phyloP scores from a whole-genome alignment of 2,329 filamentous ascomycete species.

The Colletotrichum incanum region DNA sequence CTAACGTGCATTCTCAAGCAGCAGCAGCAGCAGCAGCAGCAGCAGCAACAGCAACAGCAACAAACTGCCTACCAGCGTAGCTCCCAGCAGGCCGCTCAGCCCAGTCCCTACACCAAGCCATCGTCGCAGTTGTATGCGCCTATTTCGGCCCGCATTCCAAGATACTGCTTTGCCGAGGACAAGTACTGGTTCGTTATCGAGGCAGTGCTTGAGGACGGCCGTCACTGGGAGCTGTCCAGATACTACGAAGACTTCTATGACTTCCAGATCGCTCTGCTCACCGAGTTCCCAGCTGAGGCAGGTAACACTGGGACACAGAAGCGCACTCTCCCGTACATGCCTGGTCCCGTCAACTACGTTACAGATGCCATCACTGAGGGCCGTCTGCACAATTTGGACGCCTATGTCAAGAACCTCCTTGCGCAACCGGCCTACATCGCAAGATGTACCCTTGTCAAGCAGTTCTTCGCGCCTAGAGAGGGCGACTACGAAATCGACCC shows the following conservation, averaged over 20 bases:
- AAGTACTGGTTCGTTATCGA: conserved; percentile 99
- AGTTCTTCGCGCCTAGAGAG: conserved; percentile 91
- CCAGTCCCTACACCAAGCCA: conserved; percentile 59
- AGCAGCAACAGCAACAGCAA: conserved; percentile 52
- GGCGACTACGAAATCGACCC: conserved; percentile 95
- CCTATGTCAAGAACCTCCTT: conserved; percentile 94
- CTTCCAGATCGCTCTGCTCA: conserved; percentile 95
- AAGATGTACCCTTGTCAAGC: conserved; percentile 85
- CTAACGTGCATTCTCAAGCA: background rate
- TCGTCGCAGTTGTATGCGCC: conserved; percentile 79
- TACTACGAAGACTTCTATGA: conserved; percentile 99
- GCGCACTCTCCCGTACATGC: conserved; percentile 95
- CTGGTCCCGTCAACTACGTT: conserved; percentile 95
- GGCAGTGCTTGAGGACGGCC: conserved; percentile 89
- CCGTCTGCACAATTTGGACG: conserved; percentile 91
- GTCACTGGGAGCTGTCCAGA: conserved; percentile 92
- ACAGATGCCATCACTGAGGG: conserved; percentile 98
- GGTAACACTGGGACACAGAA: conserved; percentile 86
- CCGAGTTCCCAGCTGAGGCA: conserved; percentile 92
- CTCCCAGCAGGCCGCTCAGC: conserved; percentile 54
- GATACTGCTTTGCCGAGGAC: conserved; percentile 96
- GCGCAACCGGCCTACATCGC: conserved; percentile 88
- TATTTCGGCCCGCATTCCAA: conserved; percentile 86
- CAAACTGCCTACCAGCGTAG: conserved; percentile 50
- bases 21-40: conserved; percentile 7